Evolutionary conservation across 2,329 filamentous ascomycete genomes (phyloP).

Genomic region (Aspergillus japonicus): DNA sequence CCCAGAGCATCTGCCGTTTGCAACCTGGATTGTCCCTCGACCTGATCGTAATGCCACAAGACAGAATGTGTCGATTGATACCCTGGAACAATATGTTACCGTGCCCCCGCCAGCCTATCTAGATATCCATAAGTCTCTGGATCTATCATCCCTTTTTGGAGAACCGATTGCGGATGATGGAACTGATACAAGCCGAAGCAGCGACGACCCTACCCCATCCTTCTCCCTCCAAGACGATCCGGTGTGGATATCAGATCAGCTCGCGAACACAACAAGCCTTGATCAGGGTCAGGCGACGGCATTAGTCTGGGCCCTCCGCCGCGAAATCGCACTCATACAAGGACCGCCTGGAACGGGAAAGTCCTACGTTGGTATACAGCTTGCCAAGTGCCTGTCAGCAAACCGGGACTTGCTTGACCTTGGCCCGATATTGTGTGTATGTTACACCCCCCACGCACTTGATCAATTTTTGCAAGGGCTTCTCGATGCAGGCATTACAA

Average conservation of each 20-base stretch:
- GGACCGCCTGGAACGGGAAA: slow-evolving; percentile 29
- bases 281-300: slow-evolving; percentile 9
- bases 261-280: background rate
- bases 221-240: background rate
- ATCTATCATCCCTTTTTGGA: background rate
- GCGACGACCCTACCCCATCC: background rate
- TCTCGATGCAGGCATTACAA: background rate
- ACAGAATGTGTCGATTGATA: too few species aligned
- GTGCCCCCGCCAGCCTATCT: background rate
- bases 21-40: slow-evolving; percentile 3
- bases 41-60: background rate
- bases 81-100: background rate
- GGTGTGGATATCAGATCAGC: background rate
- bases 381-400: slow-evolving; percentile 22
- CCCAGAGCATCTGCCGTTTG: slow-evolving; percentile 5
- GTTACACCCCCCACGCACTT: slow-evolving; percentile 13
- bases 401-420: background rate
- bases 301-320: slow-evolving; percentile 11
- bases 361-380: slow-evolving; percentile 25
- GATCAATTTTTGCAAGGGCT: slow-evolving; percentile 12
- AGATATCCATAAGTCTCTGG: background rate
- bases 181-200: background rate
- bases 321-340: slow-evolving; percentile 24
- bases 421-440: slow-evolving; percentile 9
- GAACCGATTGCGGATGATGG: background rate